Evolutionary conservation across 345 rosid genomes (phyloP).

Genomic region (Arabidopsis suecica): DNA sequence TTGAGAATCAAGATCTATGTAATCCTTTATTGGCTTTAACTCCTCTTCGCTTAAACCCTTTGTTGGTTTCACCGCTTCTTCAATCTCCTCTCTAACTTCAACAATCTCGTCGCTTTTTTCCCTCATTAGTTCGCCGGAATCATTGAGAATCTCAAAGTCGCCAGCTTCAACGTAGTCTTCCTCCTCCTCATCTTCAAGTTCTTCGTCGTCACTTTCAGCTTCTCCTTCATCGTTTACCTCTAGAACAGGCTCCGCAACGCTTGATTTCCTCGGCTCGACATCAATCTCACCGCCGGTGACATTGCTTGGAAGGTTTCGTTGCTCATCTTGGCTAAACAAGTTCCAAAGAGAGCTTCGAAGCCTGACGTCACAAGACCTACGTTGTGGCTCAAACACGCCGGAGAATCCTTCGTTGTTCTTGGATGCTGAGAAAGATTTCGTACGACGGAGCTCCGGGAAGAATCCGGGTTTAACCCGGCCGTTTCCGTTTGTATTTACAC

Average conservation of each 20-base stretch:
- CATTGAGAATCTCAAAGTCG: slow-evolving; percentile 52
- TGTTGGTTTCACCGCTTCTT: slow-evolving; percentile 46
- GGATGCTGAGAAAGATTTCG: slow-evolving; percentile 96
- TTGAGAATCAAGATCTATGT: slow-evolving; percentile 68
- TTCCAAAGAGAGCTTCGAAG: slow-evolving; percentile 76
- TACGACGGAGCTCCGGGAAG: slow-evolving; percentile 94
- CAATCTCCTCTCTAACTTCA: slow-evolving; percentile 58
- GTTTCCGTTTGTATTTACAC: slow-evolving; percentile 27
- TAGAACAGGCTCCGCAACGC: slow-evolving; percentile 55
- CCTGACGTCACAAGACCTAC: slow-evolving; percentile 95
- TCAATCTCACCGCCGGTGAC: slow-evolving; percentile 48
- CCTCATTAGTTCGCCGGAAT: slow-evolving; percentile 49
- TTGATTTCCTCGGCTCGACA: slow-evolving; percentile 55
- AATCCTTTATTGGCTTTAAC: slow-evolving; percentile 82
- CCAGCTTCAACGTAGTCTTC: slow-evolving; percentile 42
- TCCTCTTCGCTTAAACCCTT: slow-evolving; percentile 59
- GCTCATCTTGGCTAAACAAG: slow-evolving; percentile 74
- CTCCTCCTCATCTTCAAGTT: slow-evolving; percentile 37
- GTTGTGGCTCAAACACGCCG: slow-evolving; percentile 91
- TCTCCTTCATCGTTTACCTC: slow-evolving; percentile 65
- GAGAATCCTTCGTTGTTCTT: slow-evolving; percentile 84
- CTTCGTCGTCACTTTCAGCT: slow-evolving; percentile 50
- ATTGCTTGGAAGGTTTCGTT: slow-evolving; percentile 46
- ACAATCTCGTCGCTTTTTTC: slow-evolving; percentile 58
- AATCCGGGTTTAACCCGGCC: slow-evolving; percentile 52